These are phyloP conservation scores for Ricinus communis DNA, from an alignment of 345 rosid genomes.

Conservation along the genomic window DNA sequence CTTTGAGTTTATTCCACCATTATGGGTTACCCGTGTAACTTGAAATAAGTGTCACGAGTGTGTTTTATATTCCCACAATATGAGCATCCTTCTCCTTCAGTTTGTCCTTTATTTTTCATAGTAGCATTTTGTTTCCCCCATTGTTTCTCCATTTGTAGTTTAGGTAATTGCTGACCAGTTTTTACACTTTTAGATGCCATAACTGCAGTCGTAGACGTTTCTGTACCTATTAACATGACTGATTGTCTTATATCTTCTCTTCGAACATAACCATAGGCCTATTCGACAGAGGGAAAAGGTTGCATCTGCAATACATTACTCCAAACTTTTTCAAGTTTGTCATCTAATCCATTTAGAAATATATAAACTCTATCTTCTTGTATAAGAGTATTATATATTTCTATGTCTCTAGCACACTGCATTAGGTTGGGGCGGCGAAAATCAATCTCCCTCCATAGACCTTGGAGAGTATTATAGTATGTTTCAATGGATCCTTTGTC, in stretches of 20 bases:
- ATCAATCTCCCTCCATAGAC: background rate
- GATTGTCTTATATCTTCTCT: background rate
- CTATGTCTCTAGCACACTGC: background rate
- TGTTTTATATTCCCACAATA: too few relatives aligned
- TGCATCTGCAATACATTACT: too few relatives aligned
- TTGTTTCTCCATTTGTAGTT: background rate
- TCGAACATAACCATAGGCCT: background rate
- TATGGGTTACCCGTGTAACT: too few relatives aligned
- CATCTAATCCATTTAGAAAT: too few relatives aligned
- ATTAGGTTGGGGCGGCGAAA: background rate
- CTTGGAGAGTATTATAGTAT: background rate
- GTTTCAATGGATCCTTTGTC: background rate
- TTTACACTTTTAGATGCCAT: background rate
- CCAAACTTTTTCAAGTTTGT: too few relatives aligned
- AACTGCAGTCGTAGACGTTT: background rate
- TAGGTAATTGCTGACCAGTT: background rate
- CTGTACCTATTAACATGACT: background rate
- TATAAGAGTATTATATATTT: background rate
- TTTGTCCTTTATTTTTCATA: too few relatives aligned
- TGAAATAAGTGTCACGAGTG: too few relatives aligned
- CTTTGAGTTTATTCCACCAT: too few relatives aligned
- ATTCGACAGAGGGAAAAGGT: too few relatives aligned
- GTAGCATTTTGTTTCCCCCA: too few relatives aligned
- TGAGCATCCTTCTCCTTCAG: too few relatives aligned
- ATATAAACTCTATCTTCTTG: background rate